Conservation (phyloP, 345 rosid genomes). For the Sonneratia caseolaris region DNA sequence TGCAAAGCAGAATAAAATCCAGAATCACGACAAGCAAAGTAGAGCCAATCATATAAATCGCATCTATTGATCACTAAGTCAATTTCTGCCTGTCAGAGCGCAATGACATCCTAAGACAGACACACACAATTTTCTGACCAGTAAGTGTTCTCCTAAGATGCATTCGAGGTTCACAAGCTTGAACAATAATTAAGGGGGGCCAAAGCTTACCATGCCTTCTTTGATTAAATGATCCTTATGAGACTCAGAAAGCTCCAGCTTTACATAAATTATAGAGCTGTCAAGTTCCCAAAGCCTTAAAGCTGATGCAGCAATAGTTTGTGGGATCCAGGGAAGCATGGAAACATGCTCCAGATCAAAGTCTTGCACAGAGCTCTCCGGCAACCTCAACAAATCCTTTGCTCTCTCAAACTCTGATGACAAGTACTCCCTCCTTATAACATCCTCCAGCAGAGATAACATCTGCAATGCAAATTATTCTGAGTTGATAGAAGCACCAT, state of each 20-base stretch:
- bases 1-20: no score
- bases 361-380: conserved; percentile 16
- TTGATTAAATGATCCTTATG: conserved; percentile 33
- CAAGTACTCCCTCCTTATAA: conserved; percentile 51
- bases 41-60: no score
- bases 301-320: conserved; percentile 71
- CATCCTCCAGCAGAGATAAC: conserved; percentile 63
- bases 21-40: no score
- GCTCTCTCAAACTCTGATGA: conserved; percentile 56
- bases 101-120: no score
- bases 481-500: neutral
- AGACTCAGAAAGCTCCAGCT: conserved; percentile 48
- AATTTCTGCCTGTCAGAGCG: no score
- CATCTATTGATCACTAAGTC: no score
- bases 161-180: neutral
- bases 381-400: conserved; percentile 49
- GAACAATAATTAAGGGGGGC: neutral
- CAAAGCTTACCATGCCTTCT: conserved; percentile 44
- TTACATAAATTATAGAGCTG: conserved; percentile 41
- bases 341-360: conserved; percentile 31
- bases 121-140: no score
- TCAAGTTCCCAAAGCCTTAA: conserved; percentile 83
- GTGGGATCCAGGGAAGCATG: conserved; percentile 97
- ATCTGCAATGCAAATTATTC: conserved; percentile 31
- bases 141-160: neutral